Conservation (phyloP, 2,329 filamentous ascomycete species). For the Colletotrichum phormii region DNA sequence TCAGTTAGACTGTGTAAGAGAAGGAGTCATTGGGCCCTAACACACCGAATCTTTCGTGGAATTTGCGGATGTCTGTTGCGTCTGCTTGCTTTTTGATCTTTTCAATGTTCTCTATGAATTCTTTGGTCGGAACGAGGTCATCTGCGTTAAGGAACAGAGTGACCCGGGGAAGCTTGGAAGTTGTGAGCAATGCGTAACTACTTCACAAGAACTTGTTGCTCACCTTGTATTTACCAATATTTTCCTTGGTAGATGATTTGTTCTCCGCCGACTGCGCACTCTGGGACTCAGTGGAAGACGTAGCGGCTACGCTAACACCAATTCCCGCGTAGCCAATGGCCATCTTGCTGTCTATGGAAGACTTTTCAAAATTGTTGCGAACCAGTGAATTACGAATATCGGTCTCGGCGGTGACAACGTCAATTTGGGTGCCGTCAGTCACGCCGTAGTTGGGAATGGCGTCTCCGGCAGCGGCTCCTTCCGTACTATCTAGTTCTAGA, state of each 20-base stretch:
- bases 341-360: constrained; percentile 9
- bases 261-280: neutral
- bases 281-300: neutral
- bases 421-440: constrained; percentile 15
- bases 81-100: neutral
- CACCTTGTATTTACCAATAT: constrained; percentile 25
- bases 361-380: constrained; percentile 11
- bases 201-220: neutral
- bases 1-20: neutral
- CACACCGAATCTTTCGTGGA: constrained; percentile 10
- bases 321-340: constrained; percentile 4
- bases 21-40: neutral
- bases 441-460: constrained; percentile 19
- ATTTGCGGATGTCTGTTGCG: neutral
- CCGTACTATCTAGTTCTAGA: neutral
- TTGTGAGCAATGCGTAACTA: neutral
- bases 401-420: neutral
- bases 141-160: constrained; percentile 10
- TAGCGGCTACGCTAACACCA: neutral
- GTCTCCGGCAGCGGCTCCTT: neutral
- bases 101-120: neutral
- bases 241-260: neutral
- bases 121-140: constrained; percentile 5
- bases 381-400: constrained; percentile 5
- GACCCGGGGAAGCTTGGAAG: neutral